Evolutionary conservation across 2,329 filamentous ascomycete genomes (phyloP), one percentile per base, ranked within the genome.

Genomic region (Microascus cirrosus): DNA sequence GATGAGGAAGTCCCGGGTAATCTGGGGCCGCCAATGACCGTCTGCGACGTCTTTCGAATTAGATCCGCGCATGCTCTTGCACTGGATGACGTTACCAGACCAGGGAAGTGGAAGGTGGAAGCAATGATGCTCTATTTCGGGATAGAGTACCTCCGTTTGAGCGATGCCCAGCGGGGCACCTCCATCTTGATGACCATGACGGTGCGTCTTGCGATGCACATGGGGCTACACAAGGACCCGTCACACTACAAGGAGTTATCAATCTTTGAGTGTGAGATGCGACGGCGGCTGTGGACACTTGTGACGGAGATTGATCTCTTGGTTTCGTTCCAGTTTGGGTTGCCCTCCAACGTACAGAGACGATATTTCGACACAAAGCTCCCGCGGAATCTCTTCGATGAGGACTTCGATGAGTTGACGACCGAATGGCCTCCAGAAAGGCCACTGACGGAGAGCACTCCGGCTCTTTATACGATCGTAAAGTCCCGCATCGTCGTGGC

Each of bases 151-250:
- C 60, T 66, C 20, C 60, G 62, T 11, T 59, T 62, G 1, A 54
- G 59, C 5, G 66, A 68, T 42, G 61, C 65, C 1, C 60, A 62
- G 12, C 60, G 63, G 0, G 66, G 65, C n/a, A 64, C 63, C 1
- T 67, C 65, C 3, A 65, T 68, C n/a, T 52, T 69, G 8, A 57
- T 69, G 20, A 60, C 63, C 28, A 61, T 67, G 4, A 62, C 63
- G 2, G 59, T 69, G 5, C 65, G 65, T 6, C 61, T 70, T 8
- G 82, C 80, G 56, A 77, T 84, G 64, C 74, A 74, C 58, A 82
- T 83, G 73, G 81, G 82, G 3, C 69, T 84, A 6, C 80, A 85
- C 63, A 74, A 79, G 1, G 82, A 84, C 58, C 81, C 82, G 0
- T 71, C 69, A 34, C 69, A 74, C 59, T 73, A 83, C 3, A 71